phyloP scores from a whole-genome alignment of 192 early-diverging fungal genomes.

The Cladochytrium replicatum region DNA sequence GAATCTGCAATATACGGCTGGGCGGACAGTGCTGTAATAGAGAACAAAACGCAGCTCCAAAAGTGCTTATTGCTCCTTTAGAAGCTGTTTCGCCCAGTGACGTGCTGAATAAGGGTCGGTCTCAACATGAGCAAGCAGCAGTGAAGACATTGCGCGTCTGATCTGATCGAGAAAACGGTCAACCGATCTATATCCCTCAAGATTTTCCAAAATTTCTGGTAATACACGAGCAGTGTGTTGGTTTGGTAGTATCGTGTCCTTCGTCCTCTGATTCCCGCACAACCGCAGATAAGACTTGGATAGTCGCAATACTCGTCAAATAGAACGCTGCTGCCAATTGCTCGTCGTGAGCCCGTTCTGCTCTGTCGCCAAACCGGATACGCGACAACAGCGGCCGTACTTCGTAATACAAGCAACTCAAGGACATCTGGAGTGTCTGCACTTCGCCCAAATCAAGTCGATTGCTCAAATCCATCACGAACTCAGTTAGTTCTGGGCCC shows the following conservation, averaged over 20 bases:
- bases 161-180: constrained; percentile 17
- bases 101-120: constrained; percentile 8
- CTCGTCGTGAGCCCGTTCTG: constrained; percentile 10
- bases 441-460: constrained; percentile 18
- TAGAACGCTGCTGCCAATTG: constrained; percentile 8
- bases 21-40: constrained; percentile 16
- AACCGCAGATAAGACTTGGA: constrained; percentile 16
- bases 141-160: not conserved
- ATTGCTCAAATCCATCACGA: constrained; percentile 15
- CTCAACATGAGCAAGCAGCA: constrained; percentile 16
- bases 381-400: constrained; percentile 9
- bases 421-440: constrained; percentile 11
- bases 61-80: constrained; percentile 27
- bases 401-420: constrained; percentile 17
- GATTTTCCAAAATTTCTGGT: not conserved
- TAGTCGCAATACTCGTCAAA: constrained; percentile 15
- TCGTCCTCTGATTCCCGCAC: constrained; percentile 17
- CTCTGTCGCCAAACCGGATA: not conserved
- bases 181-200: constrained; percentile 1
- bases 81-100: constrained; percentile 25
- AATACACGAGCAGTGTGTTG: constrained; percentile 1
- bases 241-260: constrained; percentile 5
- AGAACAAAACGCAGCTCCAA: constrained; percentile 30
- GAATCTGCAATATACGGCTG: not conserved
- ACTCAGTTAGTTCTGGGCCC: too few species aligned